phyloP scores from a whole-genome alignment of 2,329 filamentous ascomycete species.

The Apiospora sp. region DNA sequence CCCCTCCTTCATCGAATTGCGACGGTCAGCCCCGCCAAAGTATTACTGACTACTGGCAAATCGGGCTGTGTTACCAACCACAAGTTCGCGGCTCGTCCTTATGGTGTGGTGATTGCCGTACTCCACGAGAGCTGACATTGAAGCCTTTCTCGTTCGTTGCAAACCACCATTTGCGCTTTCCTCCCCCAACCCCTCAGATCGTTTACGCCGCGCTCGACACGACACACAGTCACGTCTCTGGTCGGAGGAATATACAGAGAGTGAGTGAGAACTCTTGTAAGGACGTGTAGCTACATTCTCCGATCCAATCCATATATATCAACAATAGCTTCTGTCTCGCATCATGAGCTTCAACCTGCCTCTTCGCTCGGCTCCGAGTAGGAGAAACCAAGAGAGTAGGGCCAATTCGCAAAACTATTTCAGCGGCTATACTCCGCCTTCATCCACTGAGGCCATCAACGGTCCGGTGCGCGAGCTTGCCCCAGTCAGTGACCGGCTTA shows the following conservation, averaged over 20 bases:
- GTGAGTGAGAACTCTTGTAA: not conserved
- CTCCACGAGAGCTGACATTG: constrained; percentile 19
- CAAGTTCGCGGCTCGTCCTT: constrained; percentile 5
- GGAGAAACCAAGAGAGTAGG: constrained; percentile 62
- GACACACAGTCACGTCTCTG: not conserved
- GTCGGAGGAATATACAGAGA: not conserved
- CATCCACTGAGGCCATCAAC: constrained; percentile 69
- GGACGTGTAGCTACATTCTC: not conserved
- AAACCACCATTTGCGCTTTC: not conserved
- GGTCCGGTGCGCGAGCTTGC: constrained; percentile 65
- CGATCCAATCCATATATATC: not conserved
- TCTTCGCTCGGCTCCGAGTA: constrained; percentile 56
- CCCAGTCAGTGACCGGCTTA: constrained; percentile 67
- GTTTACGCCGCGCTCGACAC: not conserved
- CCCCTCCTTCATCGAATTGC: constrained; percentile 6
- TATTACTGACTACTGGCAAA: constrained; percentile 7
- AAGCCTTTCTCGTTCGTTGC: constrained; percentile 26
- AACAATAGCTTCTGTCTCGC: not conserved
- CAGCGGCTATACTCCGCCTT: constrained; percentile 61
- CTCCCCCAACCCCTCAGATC: not conserved
- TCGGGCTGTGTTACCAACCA: constrained; percentile 16
- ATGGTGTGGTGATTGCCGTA: constrained; percentile 10
- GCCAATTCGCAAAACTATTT: constrained; percentile 53
- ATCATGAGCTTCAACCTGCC: constrained; percentile 61
- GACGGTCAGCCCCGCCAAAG: constrained; percentile 17